Evolutionary conservation across 1,139 yeast genomes (phyloP).

Genomic region (Sugiyamaella japonica): DNA sequence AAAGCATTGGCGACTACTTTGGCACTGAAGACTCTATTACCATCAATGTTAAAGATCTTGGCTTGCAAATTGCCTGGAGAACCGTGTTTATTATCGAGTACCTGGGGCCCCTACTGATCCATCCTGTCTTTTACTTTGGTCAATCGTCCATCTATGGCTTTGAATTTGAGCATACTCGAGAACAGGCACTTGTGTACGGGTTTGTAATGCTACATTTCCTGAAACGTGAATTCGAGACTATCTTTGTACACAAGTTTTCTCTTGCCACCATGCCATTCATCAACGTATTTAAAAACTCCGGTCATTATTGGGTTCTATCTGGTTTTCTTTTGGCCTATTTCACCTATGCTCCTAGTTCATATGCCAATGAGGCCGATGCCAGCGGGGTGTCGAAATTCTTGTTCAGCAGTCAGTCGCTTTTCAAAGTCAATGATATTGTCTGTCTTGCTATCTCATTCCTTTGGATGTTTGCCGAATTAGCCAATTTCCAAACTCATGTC

Average conservation of each 20-base stretch:
- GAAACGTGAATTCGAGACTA: conserved; percentile 86
- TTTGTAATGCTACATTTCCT: conserved; percentile 72
- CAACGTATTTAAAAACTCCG: conserved; percentile 83
- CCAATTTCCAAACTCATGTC: conserved; percentile 71
- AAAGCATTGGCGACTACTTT: conserved; percentile 40
- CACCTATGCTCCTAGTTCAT: conserved; percentile 60
- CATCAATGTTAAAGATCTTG: conserved; percentile 76
- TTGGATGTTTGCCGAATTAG: conserved; percentile 67
- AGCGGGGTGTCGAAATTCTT: conserved; percentile 29
- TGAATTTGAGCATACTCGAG: conserved; percentile 45
- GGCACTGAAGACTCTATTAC: conserved; percentile 36
- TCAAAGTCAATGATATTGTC: conserved; percentile 26
- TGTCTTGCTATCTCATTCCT: conserved; percentile 35
- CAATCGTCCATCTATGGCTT: conserved; percentile 42
- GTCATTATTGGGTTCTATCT: conserved; percentile 87
- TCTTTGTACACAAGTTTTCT: conserved; percentile 80
- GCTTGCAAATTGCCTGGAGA: conserved; percentile 92
- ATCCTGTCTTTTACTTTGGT: conserved; percentile 61
- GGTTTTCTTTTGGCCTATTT: conserved; percentile 72
- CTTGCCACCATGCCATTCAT: conserved; percentile 88
- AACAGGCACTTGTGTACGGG: conserved; percentile 55
- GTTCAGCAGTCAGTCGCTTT: conserved; percentile 35
- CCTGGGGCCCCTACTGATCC: conserved; percentile 82
- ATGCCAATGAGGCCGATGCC: conserved; percentile 14
- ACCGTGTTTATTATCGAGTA: conserved; percentile 85